Conservation (phyloP, 1,284 basidiomycete genomes). For the Malassezia caprae region DNA sequence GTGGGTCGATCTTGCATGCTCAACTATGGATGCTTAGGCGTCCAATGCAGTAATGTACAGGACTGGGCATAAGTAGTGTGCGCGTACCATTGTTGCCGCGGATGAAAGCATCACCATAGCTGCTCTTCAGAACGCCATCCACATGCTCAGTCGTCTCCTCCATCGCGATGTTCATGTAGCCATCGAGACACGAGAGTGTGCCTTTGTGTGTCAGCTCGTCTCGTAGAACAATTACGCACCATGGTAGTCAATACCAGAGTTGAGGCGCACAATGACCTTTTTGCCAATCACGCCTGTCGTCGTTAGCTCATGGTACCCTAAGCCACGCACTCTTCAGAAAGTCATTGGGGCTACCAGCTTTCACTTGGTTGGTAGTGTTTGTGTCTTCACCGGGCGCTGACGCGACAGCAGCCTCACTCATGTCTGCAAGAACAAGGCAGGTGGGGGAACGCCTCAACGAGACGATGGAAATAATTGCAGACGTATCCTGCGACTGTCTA, state of each 20-base stretch:
- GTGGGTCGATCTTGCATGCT: background rate
- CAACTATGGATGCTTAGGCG: background rate
- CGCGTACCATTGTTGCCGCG: conserved; percentile 86
- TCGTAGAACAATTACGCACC: conserved; percentile 55
- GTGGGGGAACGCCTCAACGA: background rate
- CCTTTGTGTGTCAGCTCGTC: conserved; percentile 53
- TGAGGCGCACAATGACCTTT: conserved; percentile 80
- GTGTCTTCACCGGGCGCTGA: background rate
- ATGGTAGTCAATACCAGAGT: conserved; percentile 90
- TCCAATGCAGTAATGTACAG: conserved; percentile 23
- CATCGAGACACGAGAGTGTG: conserved; percentile 88
- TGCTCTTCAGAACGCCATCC: conserved; percentile 71
- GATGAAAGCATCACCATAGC: conserved; percentile 88
- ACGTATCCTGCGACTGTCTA: background rate
- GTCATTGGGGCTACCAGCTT: conserved; percentile 38
- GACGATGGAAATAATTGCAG: background rate
- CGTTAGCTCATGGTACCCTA: conserved; percentile 49
- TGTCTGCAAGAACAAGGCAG: background rate
- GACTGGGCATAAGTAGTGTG: conserved; percentile 3
- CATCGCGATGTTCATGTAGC: conserved; percentile 86
- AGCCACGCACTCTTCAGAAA: conserved; percentile 34
- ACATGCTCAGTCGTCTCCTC: conserved; percentile 95
- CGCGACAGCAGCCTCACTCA: background rate
- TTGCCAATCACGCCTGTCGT: conserved; percentile 70
- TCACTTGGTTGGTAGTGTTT: conserved; percentile 3